Base-by-base conservation (phyloP, 2,329 filamentous ascomycete genomes). In the Chaetothyriales sp. region DNA sequence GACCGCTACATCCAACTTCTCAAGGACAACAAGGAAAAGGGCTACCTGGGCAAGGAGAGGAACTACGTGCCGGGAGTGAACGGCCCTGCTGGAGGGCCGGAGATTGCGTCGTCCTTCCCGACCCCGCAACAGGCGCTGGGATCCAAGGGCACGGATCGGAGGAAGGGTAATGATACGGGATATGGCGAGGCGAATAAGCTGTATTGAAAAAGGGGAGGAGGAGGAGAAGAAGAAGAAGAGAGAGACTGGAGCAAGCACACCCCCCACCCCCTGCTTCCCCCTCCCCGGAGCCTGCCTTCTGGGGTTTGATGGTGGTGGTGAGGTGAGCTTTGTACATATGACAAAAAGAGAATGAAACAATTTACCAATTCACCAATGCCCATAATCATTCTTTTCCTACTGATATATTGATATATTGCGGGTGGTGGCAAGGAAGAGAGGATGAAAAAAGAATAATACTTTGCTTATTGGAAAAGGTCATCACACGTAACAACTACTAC, bases 1-100 rank as follows among this genome's bases (percentile, higher is more conserved):
- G 79, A 82, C 61, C 75, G 78, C 57, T 83, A 82, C 65, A 73
- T 83, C 53, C 75, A 81, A 66, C 70, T 82, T 43, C 65, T 83
- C 58, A 76, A 76, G 63, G 76, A 80, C 50, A 68, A 75, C 58
- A 80, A 80, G 68, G 68, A 81, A 58, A 77, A 74, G 68, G 79
- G 79, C 57, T 80, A 80, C 63, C 64, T 81, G 56, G 79, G 78
- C 58, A 70, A 78, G 63, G 78, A 82, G 68, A 77, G 80, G 66
- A 80, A 82, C 64, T 78, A 78, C 63, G 65, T 76, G 46, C 58
- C 58, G 10, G 58, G 58, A 19, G 53, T 58, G n/a, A 54, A 60
- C 50, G 54, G 53, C 3, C 55, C 57, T 6, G 50, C 52, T 20
- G 57, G 56, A 18, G 53, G 53, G 10, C 56, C 57, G 15, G 55